phyloP scores from a whole-genome alignment of 2,329 filamentous ascomycete species.

The Drechmeria coniospora region DNA sequence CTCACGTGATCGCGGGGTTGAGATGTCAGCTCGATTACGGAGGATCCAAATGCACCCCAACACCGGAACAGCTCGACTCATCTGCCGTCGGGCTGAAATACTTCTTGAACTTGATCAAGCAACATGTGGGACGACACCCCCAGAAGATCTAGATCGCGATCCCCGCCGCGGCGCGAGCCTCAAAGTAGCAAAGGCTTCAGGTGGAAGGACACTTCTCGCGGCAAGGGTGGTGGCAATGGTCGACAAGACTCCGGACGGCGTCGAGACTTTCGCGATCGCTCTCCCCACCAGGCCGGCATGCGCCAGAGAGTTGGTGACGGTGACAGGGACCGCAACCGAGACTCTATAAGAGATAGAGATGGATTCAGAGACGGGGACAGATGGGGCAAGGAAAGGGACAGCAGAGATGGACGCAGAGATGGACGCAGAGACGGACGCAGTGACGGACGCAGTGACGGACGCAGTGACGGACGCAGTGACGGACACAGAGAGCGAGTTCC shows the following conservation, averaged over 20 bases:
- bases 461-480: conserved; percentile 10
- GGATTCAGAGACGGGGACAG: too few species aligned
- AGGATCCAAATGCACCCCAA: too few species aligned
- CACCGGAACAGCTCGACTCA: too few species aligned
- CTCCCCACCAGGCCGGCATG: conserved; percentile 12
- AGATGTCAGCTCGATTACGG: too few species aligned
- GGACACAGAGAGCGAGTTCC: conserved; percentile 10
- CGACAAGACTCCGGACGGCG: conserved; percentile 17
- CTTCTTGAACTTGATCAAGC: too few species aligned
- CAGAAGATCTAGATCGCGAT: conserved; percentile 12
- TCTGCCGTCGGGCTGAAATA: too few species aligned
- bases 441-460: conserved; percentile 12
- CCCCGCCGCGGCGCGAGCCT: conserved; percentile 10
- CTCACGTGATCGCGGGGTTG: too few species aligned
- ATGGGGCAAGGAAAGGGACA: too few species aligned
- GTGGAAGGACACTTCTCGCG: conserved; percentile 41
- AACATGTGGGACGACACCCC: conserved; percentile 11
- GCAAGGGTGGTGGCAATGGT: conserved; percentile 27
- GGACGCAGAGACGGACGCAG: conserved; percentile 18
- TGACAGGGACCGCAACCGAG: conserved; percentile 18
- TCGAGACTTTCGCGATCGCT: conserved; percentile 30
- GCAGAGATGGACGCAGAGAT: conserved; percentile 8
- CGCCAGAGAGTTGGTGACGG: conserved; percentile 15
- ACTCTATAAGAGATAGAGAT: conserved; percentile 14
- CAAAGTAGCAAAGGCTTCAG: conserved; percentile 28